These are phyloP conservation scores for Salvia miltiorrhiza DNA, from an alignment of 257 asterid genomes.

Conservation along the genomic window DNA sequence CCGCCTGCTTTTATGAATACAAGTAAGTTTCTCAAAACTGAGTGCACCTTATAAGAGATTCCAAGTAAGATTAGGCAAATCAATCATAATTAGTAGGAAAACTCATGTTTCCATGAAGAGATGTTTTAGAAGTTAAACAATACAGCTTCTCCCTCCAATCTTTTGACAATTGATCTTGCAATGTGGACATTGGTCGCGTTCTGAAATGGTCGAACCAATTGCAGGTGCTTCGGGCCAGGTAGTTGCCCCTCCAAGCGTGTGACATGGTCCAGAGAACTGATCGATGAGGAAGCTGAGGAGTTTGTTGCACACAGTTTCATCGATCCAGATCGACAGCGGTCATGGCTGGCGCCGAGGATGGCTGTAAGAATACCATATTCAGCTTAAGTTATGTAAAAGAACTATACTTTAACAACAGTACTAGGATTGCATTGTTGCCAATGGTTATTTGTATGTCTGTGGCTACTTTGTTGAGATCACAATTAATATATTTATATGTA, in stretches of 20 bases:
- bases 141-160: too few relatives aligned
- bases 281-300: constrained; percentile 82
- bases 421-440: not conserved
- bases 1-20: constrained; percentile 95
- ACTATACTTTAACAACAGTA: not conserved
- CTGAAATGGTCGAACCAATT: constrained; percentile 6
- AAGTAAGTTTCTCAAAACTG: constrained; percentile 36
- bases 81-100: too few relatives aligned
- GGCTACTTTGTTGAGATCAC: too few relatives aligned
- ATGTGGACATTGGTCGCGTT: not conserved
- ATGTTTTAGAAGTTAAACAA: too few relatives aligned
- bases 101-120: too few relatives aligned
- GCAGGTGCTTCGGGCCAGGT: constrained; percentile 91
- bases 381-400: constrained; percentile 36
- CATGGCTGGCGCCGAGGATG: constrained; percentile 80
- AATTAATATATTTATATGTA: not conserved
- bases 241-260: constrained; percentile 77
- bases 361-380: constrained; percentile 70
- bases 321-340: constrained; percentile 69
- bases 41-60: not conserved
- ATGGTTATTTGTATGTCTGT: not conserved
- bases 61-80: not conserved
- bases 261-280: constrained; percentile 80
- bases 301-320: constrained; percentile 65
- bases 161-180: not conserved